These are phyloP conservation scores for Ormosia emarginata DNA, from an alignment of 306 rosid species.

Conservation along the genomic window DNA sequence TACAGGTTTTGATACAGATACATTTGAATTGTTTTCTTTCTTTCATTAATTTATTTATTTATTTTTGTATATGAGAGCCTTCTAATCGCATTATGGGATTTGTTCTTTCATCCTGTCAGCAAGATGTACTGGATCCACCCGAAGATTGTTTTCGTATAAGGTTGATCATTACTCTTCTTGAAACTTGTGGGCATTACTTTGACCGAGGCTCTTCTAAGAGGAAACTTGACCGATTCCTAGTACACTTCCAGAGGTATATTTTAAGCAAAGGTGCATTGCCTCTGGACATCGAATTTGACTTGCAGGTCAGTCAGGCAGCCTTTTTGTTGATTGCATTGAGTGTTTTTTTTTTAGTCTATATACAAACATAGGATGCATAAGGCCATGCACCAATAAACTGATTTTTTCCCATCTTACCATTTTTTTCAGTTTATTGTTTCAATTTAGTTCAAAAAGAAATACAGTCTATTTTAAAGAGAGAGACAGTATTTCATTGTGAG, in stretches of 20 bases:
- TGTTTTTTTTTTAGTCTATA: not conserved
- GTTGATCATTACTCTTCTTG: conserved; percentile 92
- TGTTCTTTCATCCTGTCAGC: conserved; percentile 52
- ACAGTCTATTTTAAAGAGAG: not conserved
- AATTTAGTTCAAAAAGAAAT: not conserved
- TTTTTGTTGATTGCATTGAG: not conserved
- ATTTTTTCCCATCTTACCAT: not conserved
- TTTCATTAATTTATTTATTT: not conserved
- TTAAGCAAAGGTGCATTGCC: conserved; percentile 90
- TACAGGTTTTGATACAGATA: not conserved
- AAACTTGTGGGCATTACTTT: conserved; percentile 98
- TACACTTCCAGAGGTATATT: conserved; percentile 86
- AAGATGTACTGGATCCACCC: conserved; percentile 87
- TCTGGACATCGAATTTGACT: conserved; percentile 87
- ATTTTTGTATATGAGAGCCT: conserved; percentile 1
- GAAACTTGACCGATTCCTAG: conserved; percentile 84
- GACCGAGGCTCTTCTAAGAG: conserved; percentile 97
- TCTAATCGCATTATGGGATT: conserved; percentile 19
- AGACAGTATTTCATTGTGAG: not conserved
- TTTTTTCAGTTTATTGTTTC: not conserved
- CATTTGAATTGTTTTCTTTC: not conserved
- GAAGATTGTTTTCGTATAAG: conserved; percentile 97
- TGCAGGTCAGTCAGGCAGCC: conserved; percentile 65
- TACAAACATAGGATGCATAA: not conserved
- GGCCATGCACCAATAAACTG: not conserved